Evolutionary conservation across 2,329 filamentous ascomycete species (phyloP), one percentile per base, ranked within the genome.

Genomic region (Penicillium janthinellum): DNA sequence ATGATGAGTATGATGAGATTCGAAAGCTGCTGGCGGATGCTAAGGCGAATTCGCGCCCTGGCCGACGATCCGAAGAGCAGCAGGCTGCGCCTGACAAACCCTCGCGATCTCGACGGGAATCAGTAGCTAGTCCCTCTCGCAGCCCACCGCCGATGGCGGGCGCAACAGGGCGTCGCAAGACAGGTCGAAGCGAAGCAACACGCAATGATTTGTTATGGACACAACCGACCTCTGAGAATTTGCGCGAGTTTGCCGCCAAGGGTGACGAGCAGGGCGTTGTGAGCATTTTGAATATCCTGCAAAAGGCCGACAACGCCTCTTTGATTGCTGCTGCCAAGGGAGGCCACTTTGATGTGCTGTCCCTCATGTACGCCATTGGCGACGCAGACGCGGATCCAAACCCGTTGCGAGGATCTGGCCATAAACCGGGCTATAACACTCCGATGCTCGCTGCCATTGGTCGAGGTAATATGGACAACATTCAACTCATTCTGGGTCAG

Each of bases 371-470:
- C 44, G 89, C 88, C 8, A 79, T 92, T 64, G 89, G 89, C 2
- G 81, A 83, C 51, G 83, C 85, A 17, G 82, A 89, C 68, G 82
- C 85, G 7, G 91, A 95, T 67, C 92, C 92, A 35, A 81, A 84
- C 6, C 86, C 90, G 12, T 76, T 92, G 49, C 70, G 81, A 8
- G 75, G 74, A 15, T 65, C 67, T 50, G 79, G 80, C 59, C 82
- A 83, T 34, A 81, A 85, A 59, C 78, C 83, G 44, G 92, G 95
- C 58, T 88, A 90, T 70, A 90, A 93, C 54, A 98, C 94, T 0
- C 95, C 95, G 1, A 96, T 99, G 82, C 84, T 97, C 39, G 92
- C 93, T 59, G 93, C 95, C 1, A 97, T 99, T 65, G 94, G 95
- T 15, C 90, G 94, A 67, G 86, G 86, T 4, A 95, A 96, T 68